Evolutionary conservation across 2,329 filamentous ascomycete species (phyloP), one percentile per base, ranked within the genome.

Genomic region (Grosmannia serpens): DNA sequence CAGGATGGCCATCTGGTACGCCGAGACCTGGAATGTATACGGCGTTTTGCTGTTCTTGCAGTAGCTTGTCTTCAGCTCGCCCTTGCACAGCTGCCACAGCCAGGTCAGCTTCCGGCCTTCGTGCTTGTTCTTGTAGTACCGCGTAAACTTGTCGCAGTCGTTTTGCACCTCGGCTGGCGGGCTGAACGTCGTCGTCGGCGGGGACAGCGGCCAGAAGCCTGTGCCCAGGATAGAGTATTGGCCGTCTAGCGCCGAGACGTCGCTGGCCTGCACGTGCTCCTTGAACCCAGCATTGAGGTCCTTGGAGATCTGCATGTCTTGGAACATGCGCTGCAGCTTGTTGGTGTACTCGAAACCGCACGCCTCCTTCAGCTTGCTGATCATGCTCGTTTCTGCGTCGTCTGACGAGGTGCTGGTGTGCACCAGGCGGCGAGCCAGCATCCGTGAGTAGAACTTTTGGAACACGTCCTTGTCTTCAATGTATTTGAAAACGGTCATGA

Each of bases 401-500:
- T 96, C 91, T 2, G 91, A 96, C 3, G 94, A 94, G 0, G 94
- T 97, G 70, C 88, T 96, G 70, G 88, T 91, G 71, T 96, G 90
- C 22, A 99, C 94, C 58, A 99, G 77, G 67, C 94, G 90, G 71
- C 95, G 90, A 55, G 94, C 94, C 66, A 99, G 77, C 86, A 96
- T 96, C 62, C 91, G 88, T 2, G 92, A 95, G 75, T 99, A 99
- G 74, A 96, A 99, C 73, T 97, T 99, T 73, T 97, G 94, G 81
- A 99, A 99, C 6, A 99, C 95, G 68, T 99, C 94, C 79, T 99
- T 99, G 74, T 99, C 95, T 70, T 99, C 94, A 63, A 99, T 97
- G 73, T 99, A 99, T 76, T 97, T 97, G 83, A 99, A 99, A 58
- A 99, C 90, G 1, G 92, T 96, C 94, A 99, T 99, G 67, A 99